Base-by-base conservation (phyloP, 2,329 filamentous ascomycete species). In the Colletotrichum sansevieriae region DNA sequence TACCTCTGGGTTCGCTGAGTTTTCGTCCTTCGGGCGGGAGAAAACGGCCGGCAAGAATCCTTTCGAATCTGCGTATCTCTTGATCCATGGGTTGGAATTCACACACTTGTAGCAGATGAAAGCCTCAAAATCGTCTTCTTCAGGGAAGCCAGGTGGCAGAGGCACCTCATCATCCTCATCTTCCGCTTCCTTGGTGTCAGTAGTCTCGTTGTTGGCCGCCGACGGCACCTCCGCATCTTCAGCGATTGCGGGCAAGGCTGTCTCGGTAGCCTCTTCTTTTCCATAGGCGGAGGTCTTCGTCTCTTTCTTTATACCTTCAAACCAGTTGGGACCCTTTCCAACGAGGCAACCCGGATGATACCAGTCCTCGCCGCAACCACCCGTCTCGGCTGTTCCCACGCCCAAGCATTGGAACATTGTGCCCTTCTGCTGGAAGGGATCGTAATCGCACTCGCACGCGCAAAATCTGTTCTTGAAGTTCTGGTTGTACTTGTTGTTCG, bases 331-430 rank as follows among this genome's bases (percentile, higher is more conserved):
- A 0, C 91, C 90, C 73, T 97, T 82, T 6, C 95, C 95, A 56
- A 97, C 89, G 8, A 98, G 83, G 76, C 95, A 98, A 71, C 96
- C 94, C 0, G 95, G 94, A 81, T 98, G 95, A 86, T 94, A 98
- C 95, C 95, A 98, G 76, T 98, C 95, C 81, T 98, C 95, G 12
- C 95, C 95, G 79, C 95, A 98, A 4, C 95, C 95, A 15, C 95
- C 95, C 1, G 91, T 90, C 72, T 95, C 92, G 12, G 88, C 85
- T 0, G 89, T 91, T 1, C 94, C 94, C 1, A 98, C 83, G 0
- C 95, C 95, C 2, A 98, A 79, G 76, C 96, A 99, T 79, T 99
- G 96, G 74, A 97, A 99, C 96, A 99, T 99, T 44, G 95, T 98
- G 0, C 95, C 95, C 74, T 95, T 97, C 78, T 99, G 94, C 76